These are phyloP conservation scores for Tulasnella sp. DNA, from an alignment of 768 basidiomycete genomes.

Conservation along the genomic window DNA sequence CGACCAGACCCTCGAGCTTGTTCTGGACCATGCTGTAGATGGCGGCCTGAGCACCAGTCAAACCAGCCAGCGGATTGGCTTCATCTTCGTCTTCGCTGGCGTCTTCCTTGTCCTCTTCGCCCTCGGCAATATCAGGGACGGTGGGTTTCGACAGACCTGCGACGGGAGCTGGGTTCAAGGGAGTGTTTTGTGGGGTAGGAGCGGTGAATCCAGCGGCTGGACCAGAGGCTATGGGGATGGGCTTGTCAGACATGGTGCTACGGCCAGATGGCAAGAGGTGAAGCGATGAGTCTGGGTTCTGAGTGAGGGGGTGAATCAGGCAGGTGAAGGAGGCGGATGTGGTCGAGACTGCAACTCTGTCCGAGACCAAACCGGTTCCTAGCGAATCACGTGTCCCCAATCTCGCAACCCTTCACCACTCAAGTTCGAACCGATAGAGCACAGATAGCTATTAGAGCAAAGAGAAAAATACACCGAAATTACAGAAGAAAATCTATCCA, in stretches of 20 bases:
- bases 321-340: background rate
- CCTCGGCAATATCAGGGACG: conserved; percentile 26
- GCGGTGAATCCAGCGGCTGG: conserved; percentile 29
- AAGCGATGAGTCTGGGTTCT: background rate
- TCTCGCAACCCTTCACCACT: background rate
- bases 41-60: conserved; percentile 34
- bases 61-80: conserved; percentile 25
- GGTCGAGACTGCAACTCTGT: background rate
- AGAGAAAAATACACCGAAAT: background rate
- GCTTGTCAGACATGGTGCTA: background rate
- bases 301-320: background rate
- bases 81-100: conserved; percentile 39
- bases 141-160: conserved; percentile 63
- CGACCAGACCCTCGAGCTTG: conserved; percentile 72
- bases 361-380: background rate
- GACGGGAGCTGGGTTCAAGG: conserved; percentile 71
- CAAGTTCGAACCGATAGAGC: background rate
- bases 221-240: conserved; percentile 5
- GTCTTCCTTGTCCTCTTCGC: conserved; percentile 44
- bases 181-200: conserved; percentile 94
- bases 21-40: conserved; percentile 80
- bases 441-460: background rate
- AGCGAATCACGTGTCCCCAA: background rate
- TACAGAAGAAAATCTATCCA: background rate
- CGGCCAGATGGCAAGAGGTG: background rate